Evolutionary conservation across 1,284 basidiomycete genomes (phyloP), one percentile per base, ranked within the genome.

Genomic region (Leccinum fallax): DNA sequence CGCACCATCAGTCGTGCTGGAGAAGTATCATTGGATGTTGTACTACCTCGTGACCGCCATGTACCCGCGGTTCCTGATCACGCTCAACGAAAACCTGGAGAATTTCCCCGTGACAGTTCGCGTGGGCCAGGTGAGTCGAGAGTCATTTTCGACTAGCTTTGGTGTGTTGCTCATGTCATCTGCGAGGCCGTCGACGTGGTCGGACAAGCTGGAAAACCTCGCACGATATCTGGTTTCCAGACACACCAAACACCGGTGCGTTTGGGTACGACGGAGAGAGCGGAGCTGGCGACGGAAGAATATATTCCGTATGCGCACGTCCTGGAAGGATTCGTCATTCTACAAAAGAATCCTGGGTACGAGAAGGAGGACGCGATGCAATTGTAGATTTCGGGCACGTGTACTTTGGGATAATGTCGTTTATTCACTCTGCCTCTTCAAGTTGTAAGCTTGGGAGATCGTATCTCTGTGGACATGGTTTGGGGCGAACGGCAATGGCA

Each of bases 11-110:
- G 94, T 97, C 73, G 83, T 99, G 4, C 85, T 99, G 32, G 95
- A 95, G 74, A 96, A 92, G 76, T 91, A 93, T 66, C 97, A 98
- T 78, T 99, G 97, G 97, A 97, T 98, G 94, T 80, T 99, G 60
- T 99, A 93, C 82, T 96, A 95, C 84, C 85, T 99, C 53, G 89
- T 89, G 9, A 88, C 94, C 7, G 92, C 96, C 62, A 99, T 99
- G 96, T 97, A 95, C 79, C 97, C 97, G 26, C 89, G 97, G 61
- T 98, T 99, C 90, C 80, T 99, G 69, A 98, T 99, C 76, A 98
- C 96, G 1, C 88, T 99, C 32, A 90, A 98, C 78, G 96, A 98
- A 77, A 85, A 95, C 63, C 87, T 96, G 60, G 86, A 94, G 68
- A 87, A 84, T 71, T 81, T 90, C 64, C 90, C 95, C 1, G 93